phyloP scores from a whole-genome alignment of 257 asterid genomes.

The Mitragyna speciosa region DNA sequence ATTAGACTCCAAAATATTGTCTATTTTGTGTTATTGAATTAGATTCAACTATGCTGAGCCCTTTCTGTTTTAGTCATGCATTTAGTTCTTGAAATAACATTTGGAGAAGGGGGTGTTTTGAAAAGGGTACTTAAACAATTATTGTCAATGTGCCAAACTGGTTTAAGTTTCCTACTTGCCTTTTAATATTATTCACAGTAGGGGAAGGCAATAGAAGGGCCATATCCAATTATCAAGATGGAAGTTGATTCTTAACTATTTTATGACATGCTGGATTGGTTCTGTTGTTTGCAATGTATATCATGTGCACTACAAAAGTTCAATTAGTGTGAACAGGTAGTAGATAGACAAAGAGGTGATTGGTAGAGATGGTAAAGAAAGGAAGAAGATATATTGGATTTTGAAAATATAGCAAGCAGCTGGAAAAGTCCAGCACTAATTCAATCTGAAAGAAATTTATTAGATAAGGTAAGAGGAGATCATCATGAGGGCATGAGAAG shows the following conservation, averaged over 20 bases:
- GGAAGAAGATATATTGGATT: background rate
- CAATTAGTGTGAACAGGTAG: no score
- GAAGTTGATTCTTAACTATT: background rate
- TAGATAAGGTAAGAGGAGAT: background rate
- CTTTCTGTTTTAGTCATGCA: background rate
- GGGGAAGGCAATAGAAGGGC: background rate
- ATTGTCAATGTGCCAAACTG: background rate
- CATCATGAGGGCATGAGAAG: background rate
- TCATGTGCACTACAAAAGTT: background rate
- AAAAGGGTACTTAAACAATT: background rate
- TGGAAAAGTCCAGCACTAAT: background rate
- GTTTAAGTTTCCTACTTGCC: no score
- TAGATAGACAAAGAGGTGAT: background rate
- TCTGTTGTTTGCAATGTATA: background rate
- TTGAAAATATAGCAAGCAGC: background rate
- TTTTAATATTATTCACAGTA: background rate
- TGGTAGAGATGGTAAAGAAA: background rate
- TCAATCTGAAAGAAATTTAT: background rate
- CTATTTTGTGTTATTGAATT: background rate
- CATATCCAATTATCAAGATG: no score
- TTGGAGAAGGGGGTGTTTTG: no score
- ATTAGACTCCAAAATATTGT: background rate
- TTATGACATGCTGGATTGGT: background rate
- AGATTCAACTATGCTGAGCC: background rate
- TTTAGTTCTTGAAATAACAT: background rate